Conservation (phyloP, 1,284 basidiomycete species). For the Puccinia horiana region DNA sequence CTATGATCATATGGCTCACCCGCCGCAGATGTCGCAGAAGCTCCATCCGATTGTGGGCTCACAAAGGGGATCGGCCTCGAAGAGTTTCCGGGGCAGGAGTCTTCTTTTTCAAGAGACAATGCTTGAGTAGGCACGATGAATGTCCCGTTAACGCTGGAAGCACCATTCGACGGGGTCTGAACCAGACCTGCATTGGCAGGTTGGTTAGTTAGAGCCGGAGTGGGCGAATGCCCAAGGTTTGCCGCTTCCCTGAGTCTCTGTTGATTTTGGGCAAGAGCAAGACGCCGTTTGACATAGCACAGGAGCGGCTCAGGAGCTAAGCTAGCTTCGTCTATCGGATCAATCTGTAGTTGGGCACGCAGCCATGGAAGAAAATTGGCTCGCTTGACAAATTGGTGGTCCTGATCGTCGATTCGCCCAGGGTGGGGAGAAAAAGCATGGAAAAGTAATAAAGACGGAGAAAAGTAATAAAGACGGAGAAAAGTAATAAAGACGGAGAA, state of each 20-base stretch:
- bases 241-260: constrained; percentile 29
- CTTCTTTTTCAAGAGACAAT: not conserved
- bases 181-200: not conserved
- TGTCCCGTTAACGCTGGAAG: not conserved
- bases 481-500: not conserved
- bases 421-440: not conserved
- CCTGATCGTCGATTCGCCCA: constrained; percentile 14
- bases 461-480: not conserved
- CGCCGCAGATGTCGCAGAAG: not conserved
- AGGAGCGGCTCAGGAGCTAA: constrained; percentile 36
- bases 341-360: constrained; percentile 39
- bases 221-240: constrained; percentile 4
- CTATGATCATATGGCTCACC: not conserved
- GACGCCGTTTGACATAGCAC: constrained; percentile 44
- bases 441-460: not conserved
- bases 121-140: constrained; percentile 1
- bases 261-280: constrained; percentile 37
- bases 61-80: not conserved
- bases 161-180: not conserved
- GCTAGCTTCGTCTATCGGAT: constrained; percentile 39
- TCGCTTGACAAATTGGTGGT: constrained; percentile 47
- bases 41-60: constrained; percentile 17
- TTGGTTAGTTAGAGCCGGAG: not conserved
- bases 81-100: not conserved
- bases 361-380: constrained; percentile 49